Percentiles rank a stretch among this genome's conserved stretches.
Conservation (phyloP, 441 rosid genomes). For the Adansonia gregorii region DNA sequence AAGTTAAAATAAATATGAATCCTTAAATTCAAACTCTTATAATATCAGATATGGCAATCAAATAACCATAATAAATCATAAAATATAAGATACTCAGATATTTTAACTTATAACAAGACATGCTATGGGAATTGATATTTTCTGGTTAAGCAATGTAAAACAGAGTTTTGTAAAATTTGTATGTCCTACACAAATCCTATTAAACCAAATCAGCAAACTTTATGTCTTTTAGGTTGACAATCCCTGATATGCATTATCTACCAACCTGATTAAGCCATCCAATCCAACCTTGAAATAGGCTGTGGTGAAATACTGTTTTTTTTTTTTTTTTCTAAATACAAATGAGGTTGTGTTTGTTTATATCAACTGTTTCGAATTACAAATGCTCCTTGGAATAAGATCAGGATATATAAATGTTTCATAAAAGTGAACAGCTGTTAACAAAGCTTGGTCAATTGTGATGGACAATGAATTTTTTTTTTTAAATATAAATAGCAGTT, state of each 20-base stretch:
- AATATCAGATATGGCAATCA: neutral
- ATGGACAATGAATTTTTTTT: neutral
- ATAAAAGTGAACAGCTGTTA: neutral
- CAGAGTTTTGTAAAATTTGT: neutral
- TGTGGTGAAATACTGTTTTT: neutral
- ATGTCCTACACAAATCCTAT: neutral
- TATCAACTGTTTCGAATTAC: neutral
- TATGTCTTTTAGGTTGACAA: neutral
- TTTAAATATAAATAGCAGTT: neutral
- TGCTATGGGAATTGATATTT: neutral
- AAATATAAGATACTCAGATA: neutral
- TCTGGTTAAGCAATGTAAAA: neutral
- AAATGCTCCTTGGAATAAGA: neutral
- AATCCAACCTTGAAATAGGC: neutral
- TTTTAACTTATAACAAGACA: neutral
- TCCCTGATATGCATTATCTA: neutral
- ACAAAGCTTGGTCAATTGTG: neutral
- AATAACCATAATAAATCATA: neutral
- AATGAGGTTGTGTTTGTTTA: neutral
- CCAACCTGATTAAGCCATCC: slow-evolving; percentile 8
- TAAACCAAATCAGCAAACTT: neutral
- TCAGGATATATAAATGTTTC: neutral
- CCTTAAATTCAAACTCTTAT: neutral
- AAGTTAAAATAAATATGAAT: neutral
- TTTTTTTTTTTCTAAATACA: neutral